A percentile compares a stretch with the other conserved stretches of the same genome.
Conservation (phyloP, 75 land plant genomes). For the Sequoia sempervirens region DNA sequence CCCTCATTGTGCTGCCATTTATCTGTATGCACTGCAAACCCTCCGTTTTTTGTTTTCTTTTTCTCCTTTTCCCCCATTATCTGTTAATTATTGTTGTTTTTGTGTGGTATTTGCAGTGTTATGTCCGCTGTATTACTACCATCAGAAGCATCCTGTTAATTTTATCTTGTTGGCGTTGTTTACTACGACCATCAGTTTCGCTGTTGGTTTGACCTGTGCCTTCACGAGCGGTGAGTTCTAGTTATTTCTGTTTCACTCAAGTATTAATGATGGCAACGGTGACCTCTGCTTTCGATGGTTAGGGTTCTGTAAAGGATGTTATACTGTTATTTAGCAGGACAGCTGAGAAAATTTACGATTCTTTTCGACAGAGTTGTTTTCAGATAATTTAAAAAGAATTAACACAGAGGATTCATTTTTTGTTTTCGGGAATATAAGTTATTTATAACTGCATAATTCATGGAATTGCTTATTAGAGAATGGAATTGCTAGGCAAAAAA, state of each 20-base stretch:
- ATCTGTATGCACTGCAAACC: constrained; percentile 3
- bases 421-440: background rate
- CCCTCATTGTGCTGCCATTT: constrained; percentile 10
- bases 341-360: background rate
- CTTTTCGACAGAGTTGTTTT: background rate
- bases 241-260: background rate
- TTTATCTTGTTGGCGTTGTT: constrained; percentile 65
- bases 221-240: constrained; percentile 51
- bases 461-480: no score
- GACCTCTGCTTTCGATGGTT: background rate
- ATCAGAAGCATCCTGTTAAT: constrained; percentile 76
- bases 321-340: background rate
- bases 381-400: background rate
- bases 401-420: background rate
- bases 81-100: background rate
- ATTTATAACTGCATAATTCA: no score
- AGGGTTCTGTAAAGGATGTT: background rate
- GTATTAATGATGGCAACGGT: background rate
- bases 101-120: constrained; percentile 36
- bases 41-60: background rate
- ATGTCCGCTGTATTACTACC: constrained; percentile 59
- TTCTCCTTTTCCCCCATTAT: background rate
- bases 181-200: constrained; percentile 64
- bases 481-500: no score
- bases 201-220: constrained; percentile 72